Evolutionary conservation across 345 rosid genomes (phyloP).

Genomic region (Syzygium grande): DNA sequence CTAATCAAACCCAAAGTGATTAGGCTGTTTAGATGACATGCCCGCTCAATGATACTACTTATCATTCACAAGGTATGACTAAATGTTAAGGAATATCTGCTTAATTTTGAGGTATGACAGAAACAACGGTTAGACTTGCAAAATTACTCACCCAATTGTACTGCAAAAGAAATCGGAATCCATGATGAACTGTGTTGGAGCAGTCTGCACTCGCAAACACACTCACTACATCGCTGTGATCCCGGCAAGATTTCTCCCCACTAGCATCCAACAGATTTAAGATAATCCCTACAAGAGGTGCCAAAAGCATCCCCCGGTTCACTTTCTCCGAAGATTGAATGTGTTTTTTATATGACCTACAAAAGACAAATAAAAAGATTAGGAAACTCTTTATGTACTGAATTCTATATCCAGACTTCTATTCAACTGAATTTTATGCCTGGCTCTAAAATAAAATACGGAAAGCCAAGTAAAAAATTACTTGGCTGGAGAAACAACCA

Average conservation of each 20-base stretch:
- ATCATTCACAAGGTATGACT: neutral
- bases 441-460: neutral
- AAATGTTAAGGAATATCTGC: neutral
- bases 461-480: neutral
- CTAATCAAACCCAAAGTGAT: neutral
- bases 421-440: neutral
- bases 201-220: slow-evolving; percentile 88
- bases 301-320: slow-evolving; percentile 70
- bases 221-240: slow-evolving; percentile 53
- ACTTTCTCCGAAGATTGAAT: slow-evolving; percentile 70
- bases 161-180: slow-evolving; percentile 78
- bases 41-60: neutral
- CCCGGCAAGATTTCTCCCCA: slow-evolving; percentile 19
- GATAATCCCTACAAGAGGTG: slow-evolving; percentile 84
- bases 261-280: slow-evolving; percentile 80
- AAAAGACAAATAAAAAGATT: neutral
- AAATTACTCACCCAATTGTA: slow-evolving; percentile 70
- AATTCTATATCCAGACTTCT: neutral
- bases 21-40: neutral
- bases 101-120: neutral
- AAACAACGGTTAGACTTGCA: neutral
- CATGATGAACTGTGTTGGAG: slow-evolving; percentile 56
- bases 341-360: slow-evolving; percentile 71
- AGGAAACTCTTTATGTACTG: neutral
- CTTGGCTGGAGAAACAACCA: neutral